Base-by-base conservation (phyloP, 805 yeast genomes). In the Kodamaea kakaduensis region DNA sequence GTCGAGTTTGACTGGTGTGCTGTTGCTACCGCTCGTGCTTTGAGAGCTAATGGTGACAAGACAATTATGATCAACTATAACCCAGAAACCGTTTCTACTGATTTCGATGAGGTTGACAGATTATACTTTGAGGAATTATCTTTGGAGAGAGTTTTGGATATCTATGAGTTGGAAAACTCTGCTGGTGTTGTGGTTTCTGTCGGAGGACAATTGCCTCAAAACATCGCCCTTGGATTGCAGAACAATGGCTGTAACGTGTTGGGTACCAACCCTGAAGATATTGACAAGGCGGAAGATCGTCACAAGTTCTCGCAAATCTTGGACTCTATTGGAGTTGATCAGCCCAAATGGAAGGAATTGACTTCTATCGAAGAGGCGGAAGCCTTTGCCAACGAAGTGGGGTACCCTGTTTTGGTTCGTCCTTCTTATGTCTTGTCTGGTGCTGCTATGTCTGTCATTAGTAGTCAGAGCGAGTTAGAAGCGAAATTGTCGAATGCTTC, bases 1-100 rank as follows among this genome's bases (percentile, higher is more conserved):
- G 98, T 90, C 37, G 98, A 93, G 69, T 90, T 90, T 54, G 98
- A 90, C 64, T 90, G 98, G 98, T 90, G 98, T 74, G 98, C 97
- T 37, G 98, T 90, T 45, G 78, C 93, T 45, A 84, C 98, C 40
- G 96, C 95, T 38, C 81, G 97, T 59, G 88, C 97, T 28, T 78
- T 90, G 52, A 80, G 98, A 62, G 83, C 78, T 36, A 71, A 78
- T 37, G 95, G 95, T 45, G 81, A 80, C 61, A 85, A 81, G 65
- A 90, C 98, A 20, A 80, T 90, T 47, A 90, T 90, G 98, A 77
- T 90, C 57, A 90, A 90, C 73, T 90, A 90, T 68, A 90, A 90
- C 71, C 98, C 98, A 42, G 98, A 90, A 69, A 90, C 98, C 17
- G 98, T 90, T 27, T 87, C 96, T 8, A 90, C 98, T 36, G 98